Base-by-base conservation (phyloP, 805 yeast species). In the Pichia eremophila region DNA sequence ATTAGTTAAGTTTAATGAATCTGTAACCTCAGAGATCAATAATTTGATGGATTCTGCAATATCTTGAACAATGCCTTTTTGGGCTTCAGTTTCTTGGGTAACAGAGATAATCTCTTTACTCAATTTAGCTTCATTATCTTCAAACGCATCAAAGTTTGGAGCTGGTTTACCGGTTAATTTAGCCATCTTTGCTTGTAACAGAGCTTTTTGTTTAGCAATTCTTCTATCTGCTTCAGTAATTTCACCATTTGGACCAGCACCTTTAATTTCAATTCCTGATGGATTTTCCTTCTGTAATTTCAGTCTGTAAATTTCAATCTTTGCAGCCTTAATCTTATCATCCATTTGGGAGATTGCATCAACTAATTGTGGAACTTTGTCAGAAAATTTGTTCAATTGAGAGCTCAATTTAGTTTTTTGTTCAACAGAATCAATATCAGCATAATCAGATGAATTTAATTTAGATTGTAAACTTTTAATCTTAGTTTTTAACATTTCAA, bases 241-340 rank as follows among this genome's bases (percentile, higher is more conserved):
- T 50, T 79, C 79, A 31, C 97, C 97, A 58, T 83, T 79, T 42
- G 88, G 83, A 8, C 97, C 98, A 7, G 93, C 78, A 5, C 96
- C 97, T 28, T 73, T 70, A 43, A 83, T 73, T 14, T 67, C 68
- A 65, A 88, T 73, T 4, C 81, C 73, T 2, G 79, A 74, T 11
- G 96, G 96, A 57, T 85, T 75, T 52, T 78, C 78, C 54, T 74
- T 77, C 43, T 70, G 72, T 53, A 82, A 66, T 48, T 72, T 65
- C 36, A 74, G 63, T 56, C 82, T 79, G 61, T 76, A 79, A 15
- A 83, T 58, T 54, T 83, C 85, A 48, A 85, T 70, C 56, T 81
- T 86, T 2, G 83, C 76, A 27, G 69, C 66, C 15, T 85, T 74
- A 48, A 91, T 85, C 38, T 83, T 81, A 28, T 74, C 75, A 54